phyloP scores from a whole-genome alignment of 257 asterid genomes.

The Echites panduratus region DNA sequence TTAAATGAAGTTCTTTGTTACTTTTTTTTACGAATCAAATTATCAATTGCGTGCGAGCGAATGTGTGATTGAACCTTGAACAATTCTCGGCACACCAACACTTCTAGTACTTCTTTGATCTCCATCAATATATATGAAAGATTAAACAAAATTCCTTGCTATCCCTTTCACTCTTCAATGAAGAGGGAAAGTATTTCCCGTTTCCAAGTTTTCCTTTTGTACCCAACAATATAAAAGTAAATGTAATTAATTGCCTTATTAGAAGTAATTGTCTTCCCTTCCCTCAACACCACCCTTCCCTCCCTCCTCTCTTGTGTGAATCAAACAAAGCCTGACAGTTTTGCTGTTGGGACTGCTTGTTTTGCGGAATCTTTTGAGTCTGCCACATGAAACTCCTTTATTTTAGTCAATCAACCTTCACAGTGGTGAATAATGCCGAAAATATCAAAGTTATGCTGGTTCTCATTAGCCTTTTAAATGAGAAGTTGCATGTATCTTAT shows the following conservation, averaged over 20 bases:
- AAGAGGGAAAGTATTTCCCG: neutral
- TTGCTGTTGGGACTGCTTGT: neutral
- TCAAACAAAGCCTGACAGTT: neutral
- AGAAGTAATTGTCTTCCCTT: too few relatives aligned
- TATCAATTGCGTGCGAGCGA: too few relatives aligned
- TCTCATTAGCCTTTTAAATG: neutral
- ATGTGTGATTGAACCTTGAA: too few relatives aligned
- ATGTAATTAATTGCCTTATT: neutral
- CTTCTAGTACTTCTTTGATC: too few relatives aligned
- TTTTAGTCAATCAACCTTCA: neutral
- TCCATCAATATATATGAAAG: too few relatives aligned
- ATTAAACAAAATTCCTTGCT: neutral
- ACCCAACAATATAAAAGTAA: neutral
- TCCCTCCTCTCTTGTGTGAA: too few relatives aligned
- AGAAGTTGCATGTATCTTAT: neutral
- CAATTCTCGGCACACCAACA: too few relatives aligned
- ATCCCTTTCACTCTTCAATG: neutral
- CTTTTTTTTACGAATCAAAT: too few relatives aligned
- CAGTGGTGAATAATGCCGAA: neutral
- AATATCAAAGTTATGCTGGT: neutral
- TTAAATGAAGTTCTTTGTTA: too few relatives aligned
- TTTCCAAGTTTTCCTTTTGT: too few relatives aligned
- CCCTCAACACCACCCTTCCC: neutral
- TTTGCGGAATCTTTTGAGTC: neutral
- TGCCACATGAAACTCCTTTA: neutral